A percentile compares a stretch with the other conserved stretches of the same genome.
Conservation (phyloP, 148 eudicot genomes). For the Fagopyrum homotropicum region DNA sequence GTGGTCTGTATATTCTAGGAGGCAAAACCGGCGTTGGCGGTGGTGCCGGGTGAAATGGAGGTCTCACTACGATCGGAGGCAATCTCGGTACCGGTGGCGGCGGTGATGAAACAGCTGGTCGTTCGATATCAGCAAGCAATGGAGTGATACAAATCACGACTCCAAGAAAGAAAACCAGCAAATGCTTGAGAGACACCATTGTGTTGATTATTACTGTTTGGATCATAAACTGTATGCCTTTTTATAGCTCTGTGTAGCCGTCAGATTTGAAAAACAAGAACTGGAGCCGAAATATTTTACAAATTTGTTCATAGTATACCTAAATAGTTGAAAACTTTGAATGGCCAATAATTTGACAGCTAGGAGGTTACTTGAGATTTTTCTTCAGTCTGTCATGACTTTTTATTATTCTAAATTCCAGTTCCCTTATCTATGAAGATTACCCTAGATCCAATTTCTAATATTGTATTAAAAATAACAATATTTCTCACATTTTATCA, state of each 20-base stretch:
- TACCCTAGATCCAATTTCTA: background rate
- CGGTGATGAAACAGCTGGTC: background rate
- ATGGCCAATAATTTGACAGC: background rate
- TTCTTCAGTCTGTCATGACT: background rate
- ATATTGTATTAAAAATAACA: background rate
- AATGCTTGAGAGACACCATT: background rate
- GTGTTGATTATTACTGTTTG: background rate
- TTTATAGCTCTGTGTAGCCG: constrained; percentile 6
- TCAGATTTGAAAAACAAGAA: background rate
- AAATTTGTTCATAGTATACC: background rate
- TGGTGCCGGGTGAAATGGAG: background rate
- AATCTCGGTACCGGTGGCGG: background rate
- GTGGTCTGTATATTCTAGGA: background rate
- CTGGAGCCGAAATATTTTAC: background rate
- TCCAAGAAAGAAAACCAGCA: background rate
- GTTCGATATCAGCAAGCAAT: background rate
- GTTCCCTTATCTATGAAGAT: background rate
- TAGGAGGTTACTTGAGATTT: background rate
- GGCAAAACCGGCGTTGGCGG: background rate
- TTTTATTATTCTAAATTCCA: background rate
- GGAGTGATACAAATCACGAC: background rate
- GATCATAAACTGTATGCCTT: background rate
- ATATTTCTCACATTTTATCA: background rate
- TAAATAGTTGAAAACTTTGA: background rate
- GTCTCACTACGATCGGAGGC: background rate